These are phyloP conservation scores for Leptosphaerulina australis DNA, from an alignment of 2,329 filamentous ascomycete species.

Conservation along the genomic window DNA sequence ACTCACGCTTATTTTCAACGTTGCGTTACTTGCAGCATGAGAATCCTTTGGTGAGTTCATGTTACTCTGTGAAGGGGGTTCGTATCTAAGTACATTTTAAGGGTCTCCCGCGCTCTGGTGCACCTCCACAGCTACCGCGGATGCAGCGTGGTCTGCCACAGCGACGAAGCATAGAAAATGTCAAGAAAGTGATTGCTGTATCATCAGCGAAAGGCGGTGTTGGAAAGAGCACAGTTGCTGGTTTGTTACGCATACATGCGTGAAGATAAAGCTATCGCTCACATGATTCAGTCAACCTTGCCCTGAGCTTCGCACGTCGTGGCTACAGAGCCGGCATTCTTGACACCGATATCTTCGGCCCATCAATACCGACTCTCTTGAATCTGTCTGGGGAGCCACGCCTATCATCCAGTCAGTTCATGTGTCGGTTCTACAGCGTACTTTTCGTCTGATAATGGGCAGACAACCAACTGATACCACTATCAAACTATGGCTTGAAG, in stretches of 20 bases:
- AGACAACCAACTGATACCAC: conserved; percentile 82
- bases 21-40: conserved; percentile 68
- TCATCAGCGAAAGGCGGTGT: conserved; percentile 98
- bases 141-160: conserved; percentile 83
- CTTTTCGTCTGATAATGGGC: conserved; percentile 12
- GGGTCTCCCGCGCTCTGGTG: conserved; percentile 81
- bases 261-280: no score
- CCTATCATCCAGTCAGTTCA: conserved; percentile 69
- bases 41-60: conserved; percentile 73
- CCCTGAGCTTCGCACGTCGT: conserved; percentile 80
- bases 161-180: conserved; percentile 78
- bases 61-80: neutral
- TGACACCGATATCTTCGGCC: conserved; percentile 96
- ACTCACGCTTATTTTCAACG: conserved; percentile 62
- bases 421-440: neutral
- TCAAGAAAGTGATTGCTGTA: conserved; percentile 92
- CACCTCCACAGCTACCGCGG: conserved; percentile 69
- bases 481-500: conserved; percentile 94
- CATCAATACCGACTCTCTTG: conserved; percentile 89
- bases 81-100: conserved; percentile 48
- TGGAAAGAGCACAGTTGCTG: conserved; percentile 91
- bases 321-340: conserved; percentile 86
- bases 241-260: no score
- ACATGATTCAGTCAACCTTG: conserved; percentile 68
- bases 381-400: conserved; percentile 80